Evolutionary conservation across 2,329 filamentous ascomycete species (phyloP), one percentile per base, ranked within the genome.

Genomic region (Nigrospora oryzae): DNA sequence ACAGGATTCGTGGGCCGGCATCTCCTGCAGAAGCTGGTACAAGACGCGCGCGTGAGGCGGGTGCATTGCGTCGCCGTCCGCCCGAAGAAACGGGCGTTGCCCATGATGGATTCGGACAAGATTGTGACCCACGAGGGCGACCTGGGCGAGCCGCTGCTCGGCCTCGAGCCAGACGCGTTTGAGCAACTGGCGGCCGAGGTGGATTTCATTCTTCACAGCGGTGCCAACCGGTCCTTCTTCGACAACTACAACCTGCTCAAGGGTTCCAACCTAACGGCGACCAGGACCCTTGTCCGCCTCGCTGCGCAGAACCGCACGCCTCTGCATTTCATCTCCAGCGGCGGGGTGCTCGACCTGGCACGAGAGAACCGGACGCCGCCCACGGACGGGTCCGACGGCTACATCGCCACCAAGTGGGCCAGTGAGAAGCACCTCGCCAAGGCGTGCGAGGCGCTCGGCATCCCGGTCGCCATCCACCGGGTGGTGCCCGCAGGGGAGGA

Each of bases 131-230:
- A 71, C 48, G 16, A 42, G 0, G 72, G 71, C 10, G 61, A 69
- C 48, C 60, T 74, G 1, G 46, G 48, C 0, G 37, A 40, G 2
- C 57, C 61, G 0, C 49, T 35, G 4, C 59, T 75, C 3, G 71
- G 71, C 0, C 59, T 77, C 3, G 51, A 52, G 1, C 46, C 62
- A 17, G 40, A 49, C 1, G 56, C 60, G 7, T 54, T 59, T 14
- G 14, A 41, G 3, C 23, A 23, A 1, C 50, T 76, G 2, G 55
- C 56, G n/a, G 23, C 39, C 4, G 38, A 52, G 4, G 63, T 58
- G 1, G 63, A 73, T 49, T 53, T 71, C 4, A 70, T 83, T 41
- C 71, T 85, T 23, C 79, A 74, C 52, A 62, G 60, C 32, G 69
- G 66, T 7, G 67, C 67, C 10, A 59, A 64, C 38, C 53, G 54